A percentile compares a stretch with the other conserved stretches of the same genome.
These are phyloP conservation scores for Mrakia blollopis DNA, from an alignment of 768 basidiomycete species.

Conservation along the genomic window DNA sequence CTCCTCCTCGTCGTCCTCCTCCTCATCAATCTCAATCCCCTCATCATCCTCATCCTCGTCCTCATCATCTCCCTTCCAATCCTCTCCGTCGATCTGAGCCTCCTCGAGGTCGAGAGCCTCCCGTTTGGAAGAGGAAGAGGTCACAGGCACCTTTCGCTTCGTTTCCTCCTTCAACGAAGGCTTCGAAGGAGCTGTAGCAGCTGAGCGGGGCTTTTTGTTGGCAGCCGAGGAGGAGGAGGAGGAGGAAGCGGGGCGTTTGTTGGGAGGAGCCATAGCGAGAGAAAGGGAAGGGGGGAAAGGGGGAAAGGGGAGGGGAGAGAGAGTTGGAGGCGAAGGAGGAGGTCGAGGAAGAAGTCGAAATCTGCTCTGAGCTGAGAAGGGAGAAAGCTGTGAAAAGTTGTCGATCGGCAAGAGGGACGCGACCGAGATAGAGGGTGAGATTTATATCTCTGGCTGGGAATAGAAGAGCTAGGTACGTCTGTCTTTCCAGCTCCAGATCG, in stretches of 20 bases:
- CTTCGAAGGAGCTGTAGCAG: background rate
- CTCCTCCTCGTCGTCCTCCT: conserved; percentile 19
- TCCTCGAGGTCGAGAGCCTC: conserved; percentile 23
- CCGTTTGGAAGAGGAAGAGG: background rate
- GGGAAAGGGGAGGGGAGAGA: background rate
- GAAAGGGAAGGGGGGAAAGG: background rate
- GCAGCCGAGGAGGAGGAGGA: conserved; percentile 3
- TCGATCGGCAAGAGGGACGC: too few relatives aligned
- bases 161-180: conserved; percentile 20
- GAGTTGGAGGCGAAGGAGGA: background rate
- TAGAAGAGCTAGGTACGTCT: too few relatives aligned
- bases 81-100: conserved; percentile 40
- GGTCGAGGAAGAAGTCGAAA: background rate
- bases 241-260: conserved; percentile 19
- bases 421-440: too few relatives aligned
- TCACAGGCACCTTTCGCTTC: conserved; percentile 32
- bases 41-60: conserved; percentile 42
- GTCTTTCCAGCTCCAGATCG: too few relatives aligned
- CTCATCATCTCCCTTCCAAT: conserved; percentile 47
- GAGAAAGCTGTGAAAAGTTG: background rate
- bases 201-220: conserved; percentile 5
- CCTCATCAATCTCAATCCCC: conserved; percentile 22
- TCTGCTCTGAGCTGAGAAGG: background rate
- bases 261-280: conserved; percentile 6
- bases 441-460: too few relatives aligned